A percentile compares a stretch with the other conserved stretches of the same genome.
These are phyloP conservation scores for Vicia faba DNA, from an alignment of 306 rosid species.

Conservation along the genomic window DNA sequence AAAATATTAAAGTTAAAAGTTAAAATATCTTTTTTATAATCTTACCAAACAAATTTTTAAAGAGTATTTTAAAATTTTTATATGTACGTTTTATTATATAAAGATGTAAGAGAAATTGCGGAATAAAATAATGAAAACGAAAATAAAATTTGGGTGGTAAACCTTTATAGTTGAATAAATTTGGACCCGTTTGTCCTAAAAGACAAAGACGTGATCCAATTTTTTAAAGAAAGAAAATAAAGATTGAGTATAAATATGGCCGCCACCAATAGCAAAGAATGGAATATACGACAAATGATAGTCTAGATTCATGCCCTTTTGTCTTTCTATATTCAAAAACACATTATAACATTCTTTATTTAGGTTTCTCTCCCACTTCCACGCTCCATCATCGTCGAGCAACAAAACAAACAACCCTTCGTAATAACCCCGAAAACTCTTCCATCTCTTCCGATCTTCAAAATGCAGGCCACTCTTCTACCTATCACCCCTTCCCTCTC, in stretches of 20 bases:
- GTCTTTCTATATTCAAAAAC: neutral
- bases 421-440: neutral
- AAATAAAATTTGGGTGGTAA: neutral
- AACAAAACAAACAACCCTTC: neutral
- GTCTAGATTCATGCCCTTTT: slow-evolving; percentile 18
- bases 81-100: too few relatives aligned
- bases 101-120: too few relatives aligned
- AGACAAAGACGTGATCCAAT: neutral
- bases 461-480: slow-evolving; percentile 70
- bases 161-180: neutral
- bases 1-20: too few relatives aligned
- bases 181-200: slow-evolving; percentile 1
- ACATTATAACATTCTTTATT: neutral
- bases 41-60: too few relatives aligned
- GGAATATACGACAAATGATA: neutral
- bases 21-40: too few relatives aligned
- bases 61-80: too few relatives aligned
- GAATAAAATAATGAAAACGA: too few relatives aligned
- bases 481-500: slow-evolving; percentile 33
- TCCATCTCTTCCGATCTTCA: slow-evolving; percentile 22
- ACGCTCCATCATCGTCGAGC: neutral
- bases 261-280: neutral
- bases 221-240: neutral
- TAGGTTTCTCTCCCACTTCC: neutral
- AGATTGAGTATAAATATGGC: neutral